A percentile compares a stretch with the other conserved stretches of the same genome.
Evolutionary conservation across 2,329 filamentous ascomycete genomes (phyloP).

Genomic region (Didymellaceae sp.): DNA sequence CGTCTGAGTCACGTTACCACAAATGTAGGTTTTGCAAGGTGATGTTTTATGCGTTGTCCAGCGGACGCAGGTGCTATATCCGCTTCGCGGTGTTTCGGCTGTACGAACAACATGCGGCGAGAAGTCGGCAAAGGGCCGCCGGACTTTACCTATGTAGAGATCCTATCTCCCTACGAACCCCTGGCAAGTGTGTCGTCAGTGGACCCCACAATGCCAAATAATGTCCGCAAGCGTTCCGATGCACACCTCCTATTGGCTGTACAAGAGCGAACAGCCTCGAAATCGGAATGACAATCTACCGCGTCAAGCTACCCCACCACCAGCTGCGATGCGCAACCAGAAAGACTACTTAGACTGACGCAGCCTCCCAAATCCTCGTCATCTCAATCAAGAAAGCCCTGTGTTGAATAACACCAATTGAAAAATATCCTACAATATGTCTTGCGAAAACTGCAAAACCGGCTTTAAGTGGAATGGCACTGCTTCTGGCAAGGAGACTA

Average conservation of each 20-base stretch:
- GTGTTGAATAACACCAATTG: neutral
- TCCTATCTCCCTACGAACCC: neutral
- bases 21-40: no score
- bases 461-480: slow-evolving; percentile 51
- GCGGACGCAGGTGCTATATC: slow-evolving; percentile 1
- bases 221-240: neutral
- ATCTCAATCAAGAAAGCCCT: neutral
- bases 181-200: slow-evolving; percentile 3
- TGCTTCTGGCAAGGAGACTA: slow-evolving; percentile 48
- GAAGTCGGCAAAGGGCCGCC: neutral
- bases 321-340: slow-evolving; percentile 6
- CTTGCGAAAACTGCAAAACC: slow-evolving; percentile 44
- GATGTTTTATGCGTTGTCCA: no score
- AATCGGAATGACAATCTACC: slow-evolving; percentile 6
- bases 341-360: slow-evolving; percentile 4
- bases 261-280: slow-evolving; percentile 1
- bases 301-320: slow-evolving; percentile 13
- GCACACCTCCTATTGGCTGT: slow-evolving; percentile 6
- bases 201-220: slow-evolving; percentile 7
- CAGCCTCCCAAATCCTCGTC: neutral
- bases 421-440: slow-evolving; percentile 25
- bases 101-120: slow-evolving; percentile 4
- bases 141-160: slow-evolving; percentile 1
- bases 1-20: no score
- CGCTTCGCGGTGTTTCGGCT: neutral